Evolutionary conservation across 345 rosid species (phyloP), one percentile per base, ranked within the genome.

Genomic region (Populus tremula): DNA sequence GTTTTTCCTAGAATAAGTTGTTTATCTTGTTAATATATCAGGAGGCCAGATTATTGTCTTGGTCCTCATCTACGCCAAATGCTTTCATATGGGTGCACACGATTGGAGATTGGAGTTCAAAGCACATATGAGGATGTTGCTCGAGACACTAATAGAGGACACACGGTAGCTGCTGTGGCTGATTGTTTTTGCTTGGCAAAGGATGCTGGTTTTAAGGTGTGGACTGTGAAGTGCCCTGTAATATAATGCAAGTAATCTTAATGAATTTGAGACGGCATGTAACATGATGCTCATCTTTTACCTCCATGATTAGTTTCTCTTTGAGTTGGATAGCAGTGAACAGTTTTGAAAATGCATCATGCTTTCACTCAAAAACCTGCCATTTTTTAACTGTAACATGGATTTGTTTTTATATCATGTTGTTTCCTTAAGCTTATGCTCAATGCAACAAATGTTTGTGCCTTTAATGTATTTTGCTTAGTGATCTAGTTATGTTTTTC

Each of bases 111-210:
- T 63, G 99, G 98, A 82, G 98, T 96, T 76, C 99, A 96, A 83
- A 96, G 99, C 93, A 96, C 98, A 31, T 96, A 92, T 81, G 99
- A 96, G 85, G 98, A 94, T 90, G 97, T 96, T 79, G 98, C 99
- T 53, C 96, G 88, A 73, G 98, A 96, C 84, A 94, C 99, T 59
- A 94, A 96, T 72, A 89, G 99, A 86, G 99, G 99, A 50, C 98
- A 96, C 82, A 96, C 98, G 0, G 98, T 94, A 77, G 98, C 97
- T 63, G 98, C 99, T 12, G 98, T 96, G 29, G 99, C 98, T 63
- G 98, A 96, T 87, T 96, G 99, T 81, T 96, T 96, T 87, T 89
- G 93, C 89, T 77, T 96, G 88, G 95, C 99, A 41, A 96, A 92
- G 75, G 99, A 96, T 92, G 94, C 97, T 81, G 99, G 99, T 76